A percentile compares a stretch with the other conserved stretches of the same genome.
phyloP scores from a whole-genome alignment of 2,329 filamentous ascomycete species.

The Diaporthe sp. region DNA sequence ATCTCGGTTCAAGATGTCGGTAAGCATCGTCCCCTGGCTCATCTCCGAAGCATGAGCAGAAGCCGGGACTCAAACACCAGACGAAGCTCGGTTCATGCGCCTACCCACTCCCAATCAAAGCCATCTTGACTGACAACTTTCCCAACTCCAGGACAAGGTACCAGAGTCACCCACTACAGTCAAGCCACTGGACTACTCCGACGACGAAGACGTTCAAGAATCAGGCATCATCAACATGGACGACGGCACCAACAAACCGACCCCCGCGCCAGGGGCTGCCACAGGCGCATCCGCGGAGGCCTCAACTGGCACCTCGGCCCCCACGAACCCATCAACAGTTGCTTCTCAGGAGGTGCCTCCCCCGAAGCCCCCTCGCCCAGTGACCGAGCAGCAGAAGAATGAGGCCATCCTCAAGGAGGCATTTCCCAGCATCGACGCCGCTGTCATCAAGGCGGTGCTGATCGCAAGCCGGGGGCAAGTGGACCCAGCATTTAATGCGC shows the following conservation, averaged over 20 bases:
- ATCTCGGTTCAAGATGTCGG: conserved; percentile 43
- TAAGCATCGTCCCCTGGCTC: conserved; percentile 37
- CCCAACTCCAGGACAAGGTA: conserved; percentile 38
- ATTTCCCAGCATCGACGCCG: conserved; percentile 85
- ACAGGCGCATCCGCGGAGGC: conserved; percentile 48
- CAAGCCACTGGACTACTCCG: conserved; percentile 76
- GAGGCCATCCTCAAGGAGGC: conserved; percentile 92
- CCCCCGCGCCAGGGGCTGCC: conserved; percentile 43
- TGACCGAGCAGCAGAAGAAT: conserved; percentile 86
- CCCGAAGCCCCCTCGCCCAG: conserved; percentile 86
- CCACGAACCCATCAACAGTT: conserved; percentile 44
- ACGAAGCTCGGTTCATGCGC: conserved; percentile 41
- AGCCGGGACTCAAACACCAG: conserved; percentile 35
- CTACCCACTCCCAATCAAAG: conserved; percentile 19
- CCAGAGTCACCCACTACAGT: conserved; percentile 78
- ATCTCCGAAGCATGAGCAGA: conserved; percentile 41
- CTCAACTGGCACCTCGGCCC: conserved; percentile 43
- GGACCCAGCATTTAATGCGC: conserved; percentile 94
- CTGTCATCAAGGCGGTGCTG: conserved; percentile 90
- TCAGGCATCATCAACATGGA: conserved; percentile 59
- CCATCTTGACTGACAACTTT: conserved; percentile 29
- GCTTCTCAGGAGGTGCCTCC: conserved; percentile 66
- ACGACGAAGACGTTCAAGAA: conserved; percentile 79
- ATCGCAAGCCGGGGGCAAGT: conserved; percentile 88
- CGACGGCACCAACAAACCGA: conserved; percentile 50